Base-by-base conservation (phyloP, 2,329 filamentous ascomycete genomes). In the Fusarium sp. region DNA sequence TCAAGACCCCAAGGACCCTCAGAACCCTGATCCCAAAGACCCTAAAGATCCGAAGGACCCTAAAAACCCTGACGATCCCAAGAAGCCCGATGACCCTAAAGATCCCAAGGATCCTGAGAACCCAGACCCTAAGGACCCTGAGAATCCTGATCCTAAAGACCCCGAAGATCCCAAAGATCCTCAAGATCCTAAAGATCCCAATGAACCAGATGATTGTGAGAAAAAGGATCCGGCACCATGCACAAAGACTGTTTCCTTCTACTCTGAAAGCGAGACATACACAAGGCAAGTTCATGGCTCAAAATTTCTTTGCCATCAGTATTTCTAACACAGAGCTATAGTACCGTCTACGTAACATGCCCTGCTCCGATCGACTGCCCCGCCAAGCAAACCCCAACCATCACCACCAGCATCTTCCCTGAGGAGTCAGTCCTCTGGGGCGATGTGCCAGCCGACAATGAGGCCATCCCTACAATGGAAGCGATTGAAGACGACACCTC, bases 271-370 rank as follows among this genome's bases (percentile, higher is more conserved):
- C 7, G 57, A 61, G 6, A 56, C 57, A 7, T 22, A 22, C 22
- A 22, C 22, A 22, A 22, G 22, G 22, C 22, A 22, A 22, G 22
- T 22, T 22, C 22, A 22, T 22, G 22, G 22, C 22, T 22, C 22
- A 22, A 22, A 22, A 22, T 22, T 22, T 22, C 22, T 22, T 22
- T 22, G 22, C 22, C 5, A 10, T 31, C 7, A n/a, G 1, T 4
- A 7, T 5, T 7, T 4, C 47, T 60, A 42, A 60, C 29, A 22
- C 4, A 18, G 1, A 4, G 1, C 4, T 3, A 7, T 4, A 60
- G 57, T 13, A 60, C 57, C 12, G 49, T 56, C 31, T 61, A 56
- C 36, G 39, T 61, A 17, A 61, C 57, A 9, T 61, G 57, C 7
- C 49, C 57, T 15, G 25, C 20, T 0, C 49, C 31, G 0, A 55